Conservation (phyloP, 306 rosid species). For the Sicyos baderoa region DNA sequence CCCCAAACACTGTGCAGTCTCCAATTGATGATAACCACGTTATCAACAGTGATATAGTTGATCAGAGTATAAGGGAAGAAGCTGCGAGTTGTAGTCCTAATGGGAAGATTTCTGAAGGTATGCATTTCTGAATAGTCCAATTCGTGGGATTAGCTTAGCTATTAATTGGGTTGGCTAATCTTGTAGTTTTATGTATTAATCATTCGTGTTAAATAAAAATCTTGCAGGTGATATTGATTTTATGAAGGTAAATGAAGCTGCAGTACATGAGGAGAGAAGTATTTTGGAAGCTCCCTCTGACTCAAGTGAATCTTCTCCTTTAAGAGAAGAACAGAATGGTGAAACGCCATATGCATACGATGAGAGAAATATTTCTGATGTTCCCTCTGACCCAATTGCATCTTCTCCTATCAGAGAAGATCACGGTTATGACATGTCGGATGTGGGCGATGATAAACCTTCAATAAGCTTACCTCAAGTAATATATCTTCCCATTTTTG, state of each 20-base stretch:
- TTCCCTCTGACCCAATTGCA: constrained; percentile 32
- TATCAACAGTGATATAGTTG: constrained; percentile 23
- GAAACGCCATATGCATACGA: constrained; percentile 22
- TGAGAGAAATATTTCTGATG: constrained; percentile 21
- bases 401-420: constrained; percentile 28
- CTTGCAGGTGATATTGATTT: constrained; percentile 44
- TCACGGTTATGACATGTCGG: constrained; percentile 29
- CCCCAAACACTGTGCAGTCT: constrained; percentile 26
- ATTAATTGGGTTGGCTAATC: not conserved
- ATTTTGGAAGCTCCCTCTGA: constrained; percentile 37
- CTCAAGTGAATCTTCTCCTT: constrained; percentile 24
- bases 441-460: constrained; percentile 28
- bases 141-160: not conserved
- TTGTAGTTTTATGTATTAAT: constrained; percentile 12
- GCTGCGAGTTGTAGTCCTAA: constrained; percentile 25
- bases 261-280: constrained; percentile 28
- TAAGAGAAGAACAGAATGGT: constrained; percentile 32
- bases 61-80: constrained; percentile 31
- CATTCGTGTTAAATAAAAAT: constrained; percentile 15
- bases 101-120: constrained; percentile 58
- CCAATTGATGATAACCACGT: constrained; percentile 27
- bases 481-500: constrained; percentile 22
- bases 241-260: constrained; percentile 23
- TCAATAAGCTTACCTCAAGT: constrained; percentile 48
- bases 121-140: constrained; percentile 17